Percentiles rank a stretch among this genome's conserved stretches.
Conservation (phyloP, 73 alveolate species). For the Uronychia setigera region DNA sequence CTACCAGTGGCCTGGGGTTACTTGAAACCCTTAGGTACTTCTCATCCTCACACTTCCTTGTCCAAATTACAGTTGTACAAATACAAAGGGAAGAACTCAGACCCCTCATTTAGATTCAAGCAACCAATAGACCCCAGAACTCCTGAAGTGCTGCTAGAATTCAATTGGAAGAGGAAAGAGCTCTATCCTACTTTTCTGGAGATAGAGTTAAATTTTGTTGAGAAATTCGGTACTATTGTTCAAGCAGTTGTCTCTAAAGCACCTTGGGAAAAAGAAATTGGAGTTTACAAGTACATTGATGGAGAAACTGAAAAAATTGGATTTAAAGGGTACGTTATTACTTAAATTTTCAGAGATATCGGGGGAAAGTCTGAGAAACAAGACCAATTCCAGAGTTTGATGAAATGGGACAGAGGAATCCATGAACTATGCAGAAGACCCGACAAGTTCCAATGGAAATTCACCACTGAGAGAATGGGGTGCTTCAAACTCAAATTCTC, state of each 20-base stretch:
- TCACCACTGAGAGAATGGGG: constrained; percentile 93
- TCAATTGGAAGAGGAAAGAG: constrained; percentile 73
- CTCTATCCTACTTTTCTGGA: constrained; percentile 63
- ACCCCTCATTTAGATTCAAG: constrained; percentile 3
- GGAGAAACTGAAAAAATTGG: constrained; percentile 8
- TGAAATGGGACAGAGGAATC: constrained; percentile 84
- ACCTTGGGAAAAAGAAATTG: constrained; percentile 68
- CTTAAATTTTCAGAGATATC: not conserved
- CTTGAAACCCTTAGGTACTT: constrained; percentile 92
- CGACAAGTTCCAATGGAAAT: constrained; percentile 78
- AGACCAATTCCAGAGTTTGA: constrained; percentile 20
- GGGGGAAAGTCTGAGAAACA: not conserved
- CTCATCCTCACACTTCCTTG: constrained; percentile 84
- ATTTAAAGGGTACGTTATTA: not conserved
- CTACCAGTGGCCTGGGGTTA: constrained; percentile 98
- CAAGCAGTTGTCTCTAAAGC: constrained; percentile 29
- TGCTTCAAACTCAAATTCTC: constrained; percentile 92
- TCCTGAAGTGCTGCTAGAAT: constrained; percentile 82
- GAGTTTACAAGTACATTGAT: constrained; percentile 17
- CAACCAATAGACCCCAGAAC: constrained; percentile 59
- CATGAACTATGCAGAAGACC: constrained; percentile 90
- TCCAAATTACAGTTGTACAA: constrained; percentile 88
- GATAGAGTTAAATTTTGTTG: constrained; percentile 43
- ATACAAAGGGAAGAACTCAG: constrained; percentile 70
- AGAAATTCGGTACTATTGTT: not conserved